Evolutionary conservation across 352 stramenopile species (phyloP).

Genomic region (Pythium biforme): DNA sequence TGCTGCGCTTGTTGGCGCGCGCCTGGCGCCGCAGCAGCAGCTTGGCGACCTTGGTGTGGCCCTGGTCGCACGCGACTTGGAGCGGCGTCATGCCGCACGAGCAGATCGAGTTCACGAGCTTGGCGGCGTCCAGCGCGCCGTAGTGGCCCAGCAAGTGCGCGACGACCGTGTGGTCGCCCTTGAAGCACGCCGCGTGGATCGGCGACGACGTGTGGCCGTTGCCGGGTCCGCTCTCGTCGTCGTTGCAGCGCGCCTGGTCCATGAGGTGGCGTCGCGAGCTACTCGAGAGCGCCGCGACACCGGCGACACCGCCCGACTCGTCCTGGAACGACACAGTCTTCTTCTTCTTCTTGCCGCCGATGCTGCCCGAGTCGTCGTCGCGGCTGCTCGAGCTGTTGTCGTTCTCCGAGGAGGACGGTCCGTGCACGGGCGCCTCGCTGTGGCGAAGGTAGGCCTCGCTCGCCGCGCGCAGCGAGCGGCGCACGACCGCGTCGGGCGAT

Average conservation of each 20-base stretch:
- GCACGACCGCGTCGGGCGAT: slow-evolving; percentile 15
- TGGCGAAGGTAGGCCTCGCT: slow-evolving; percentile 25
- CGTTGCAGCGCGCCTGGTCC: slow-evolving; percentile 21
- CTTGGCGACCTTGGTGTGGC: slow-evolving; percentile 55
- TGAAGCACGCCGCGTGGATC: slow-evolving; percentile 64
- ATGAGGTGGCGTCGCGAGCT: slow-evolving; percentile 4
- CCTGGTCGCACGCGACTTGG: slow-evolving; percentile 60
- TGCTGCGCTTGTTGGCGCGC: slow-evolving; percentile 40
- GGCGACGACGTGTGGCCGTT: slow-evolving; percentile 42
- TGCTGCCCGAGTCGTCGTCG: slow-evolving; percentile 10
- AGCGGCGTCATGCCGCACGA: slow-evolving; percentile 67
- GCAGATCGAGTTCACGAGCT: slow-evolving; percentile 69
- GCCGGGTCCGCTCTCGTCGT: slow-evolving; percentile 16
- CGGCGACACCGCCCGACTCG: slow-evolving; percentile 23
- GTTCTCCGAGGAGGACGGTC: slow-evolving; percentile 1
- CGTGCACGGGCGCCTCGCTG: not conserved
- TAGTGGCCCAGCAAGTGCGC: slow-evolving; percentile 76
- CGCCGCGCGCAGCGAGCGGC: slow-evolving; percentile 31
- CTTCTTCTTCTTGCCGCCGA: slow-evolving; percentile 33
- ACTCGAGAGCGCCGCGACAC: not conserved
- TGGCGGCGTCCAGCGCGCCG: slow-evolving; percentile 46
- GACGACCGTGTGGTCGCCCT: slow-evolving; percentile 59
- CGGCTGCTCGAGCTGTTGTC: slow-evolving; percentile 15
- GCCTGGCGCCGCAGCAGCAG: slow-evolving; percentile 61
- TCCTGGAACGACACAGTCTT: slow-evolving; percentile 65